Evolutionary conservation across 495 filamentous ascomycete species (phyloP), one percentile per base, ranked within the genome.

Genomic region (Bombardia bombarda): DNA sequence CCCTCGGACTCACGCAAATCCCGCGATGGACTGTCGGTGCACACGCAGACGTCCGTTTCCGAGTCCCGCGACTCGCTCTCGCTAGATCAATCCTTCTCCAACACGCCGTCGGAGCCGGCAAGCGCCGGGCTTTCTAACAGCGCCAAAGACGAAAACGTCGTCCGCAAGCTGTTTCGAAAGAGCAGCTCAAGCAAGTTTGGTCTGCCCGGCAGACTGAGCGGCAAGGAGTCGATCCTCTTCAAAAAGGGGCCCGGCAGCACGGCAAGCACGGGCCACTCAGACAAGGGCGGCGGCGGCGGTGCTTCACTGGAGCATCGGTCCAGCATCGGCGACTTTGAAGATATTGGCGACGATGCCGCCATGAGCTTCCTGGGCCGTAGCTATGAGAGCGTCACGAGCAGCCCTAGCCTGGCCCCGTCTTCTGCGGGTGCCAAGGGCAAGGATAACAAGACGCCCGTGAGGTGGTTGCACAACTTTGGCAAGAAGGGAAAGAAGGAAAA

Each of bases 151-250:
- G 70, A 73, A 43, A 68, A 64, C 42, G 69, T 78, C 3, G 74
- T 87, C 31, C 74, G 80, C 46, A 84, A 86, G 55, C 76, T 90
- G 46, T 81, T 84, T 18, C 80, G 85, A 36, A 90, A 90, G 56
- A 77, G 84, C 42, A 86, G 81, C 62, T 84, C 83, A 16, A 77
- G 81, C 58, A 90, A 88, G 61, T 88, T 88, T 62, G 83, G 79
- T 53, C 63, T 80, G 18, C 75, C 83, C 5, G 84, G 81, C 49
- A 66, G 67, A 10, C 49, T 73, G 12, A 81, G 85, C 49, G 75
- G 78, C 38, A 79, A 83, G 42, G 77, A 74, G 18, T 69, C 74
- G 14, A 57, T 79, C 5, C 75, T 82, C 39, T 80, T 72, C 31
- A 85, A 83, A 60, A 83, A 81, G 45, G 75, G 73, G 3, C 65